Base-by-base conservation (phyloP, 805 yeast species). In the Candida sakaeoensis region DNA sequence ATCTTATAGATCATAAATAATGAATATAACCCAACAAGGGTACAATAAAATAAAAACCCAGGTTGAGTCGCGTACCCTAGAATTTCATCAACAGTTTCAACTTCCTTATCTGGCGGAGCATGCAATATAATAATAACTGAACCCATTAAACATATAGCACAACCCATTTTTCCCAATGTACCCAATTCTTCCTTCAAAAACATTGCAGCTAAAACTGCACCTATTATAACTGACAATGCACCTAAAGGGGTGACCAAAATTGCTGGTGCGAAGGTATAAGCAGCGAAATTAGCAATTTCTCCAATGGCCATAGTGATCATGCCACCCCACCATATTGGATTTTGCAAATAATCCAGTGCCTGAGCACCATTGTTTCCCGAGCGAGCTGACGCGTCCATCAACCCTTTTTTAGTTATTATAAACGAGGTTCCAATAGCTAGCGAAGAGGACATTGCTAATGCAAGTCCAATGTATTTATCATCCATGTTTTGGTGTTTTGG, bases 271-370 rank as follows among this genome's bases (percentile, higher is more conserved):
- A 88, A 88, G 1, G 96, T 88, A 57, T 88, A 88, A 0, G 96
- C 96, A 3, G 96, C 96, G 57, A 88, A 88, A 57, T 88, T 88
- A 42, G 96, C 95, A 29, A 88, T 64, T 57, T 88, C 96, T 5
- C 96, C 96, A 16, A 88, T 63, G 2, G 93, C 95, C 96, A 88
- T 82, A 35, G 95, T 80, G 22, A 80, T 54, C 74, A 89, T 89
- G 9, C 96, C 96, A 0, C 91, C 85, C 86, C 95, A 85, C 96
- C 96, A 88, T 27, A 86, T 76, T 9, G 96, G 96, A 58, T 85
- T 87, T 49, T 75, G 79, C 47, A 88, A 65, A 56, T 88, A 88
- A 52, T 83, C 80, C 55, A 72, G 79, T n/a, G 89, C 88, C 44
- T 85, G 85, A 21, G 82, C 87, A 17, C 37, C 39, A n/a, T 36